phyloP scores from a whole-genome alignment of 2,329 filamentous ascomycete species.

The Fusarium lateritium region DNA sequence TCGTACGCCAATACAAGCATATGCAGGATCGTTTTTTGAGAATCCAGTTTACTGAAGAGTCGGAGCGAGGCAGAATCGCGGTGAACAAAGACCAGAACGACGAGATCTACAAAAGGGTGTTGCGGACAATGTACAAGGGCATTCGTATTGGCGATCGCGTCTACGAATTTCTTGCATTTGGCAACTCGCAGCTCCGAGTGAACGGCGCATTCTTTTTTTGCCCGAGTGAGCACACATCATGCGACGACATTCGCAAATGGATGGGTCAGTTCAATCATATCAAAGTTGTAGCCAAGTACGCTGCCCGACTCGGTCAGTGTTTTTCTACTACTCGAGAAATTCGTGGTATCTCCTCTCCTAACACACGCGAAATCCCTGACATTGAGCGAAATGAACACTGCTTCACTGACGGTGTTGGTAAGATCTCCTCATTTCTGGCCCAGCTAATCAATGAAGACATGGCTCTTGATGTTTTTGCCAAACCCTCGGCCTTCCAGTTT shows the following conservation, averaged over 20 bases:
- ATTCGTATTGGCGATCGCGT: constrained; percentile 85
- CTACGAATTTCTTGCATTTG: constrained; percentile 93
- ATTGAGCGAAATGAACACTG: constrained; percentile 76
- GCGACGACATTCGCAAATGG: constrained; percentile 83
- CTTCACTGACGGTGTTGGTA: constrained; percentile 95
- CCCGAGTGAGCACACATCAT: constrained; percentile 74
- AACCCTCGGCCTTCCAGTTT: constrained; percentile 91
- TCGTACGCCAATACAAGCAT: constrained; percentile 80
- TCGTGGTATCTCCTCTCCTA: constrained; percentile 71
- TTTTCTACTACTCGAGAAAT: constrained; percentile 93
- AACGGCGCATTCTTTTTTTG: constrained; percentile 95
- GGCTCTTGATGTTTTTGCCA: constrained; percentile 67
- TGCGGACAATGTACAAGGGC: constrained; percentile 79
- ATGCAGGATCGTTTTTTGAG: constrained; percentile 85
- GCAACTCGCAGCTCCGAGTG: constrained; percentile 94
- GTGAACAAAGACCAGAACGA: constrained; percentile 70
- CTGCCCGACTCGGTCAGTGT: constrained; percentile 91
- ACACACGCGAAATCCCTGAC: constrained; percentile 75
- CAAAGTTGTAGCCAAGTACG: constrained; percentile 87
- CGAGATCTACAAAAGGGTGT: constrained; percentile 81
- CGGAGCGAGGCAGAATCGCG: constrained; percentile 70
- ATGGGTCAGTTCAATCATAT: constrained; percentile 92
- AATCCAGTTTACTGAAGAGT: constrained; percentile 91
- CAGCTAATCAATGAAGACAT: constrained; percentile 81
- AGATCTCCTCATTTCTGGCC: constrained; percentile 86